Evolutionary conservation across 31 red algal species (phyloP), one percentile per base, ranked within the genome.

Genomic region (Bonnemaisonia californica): DNA sequence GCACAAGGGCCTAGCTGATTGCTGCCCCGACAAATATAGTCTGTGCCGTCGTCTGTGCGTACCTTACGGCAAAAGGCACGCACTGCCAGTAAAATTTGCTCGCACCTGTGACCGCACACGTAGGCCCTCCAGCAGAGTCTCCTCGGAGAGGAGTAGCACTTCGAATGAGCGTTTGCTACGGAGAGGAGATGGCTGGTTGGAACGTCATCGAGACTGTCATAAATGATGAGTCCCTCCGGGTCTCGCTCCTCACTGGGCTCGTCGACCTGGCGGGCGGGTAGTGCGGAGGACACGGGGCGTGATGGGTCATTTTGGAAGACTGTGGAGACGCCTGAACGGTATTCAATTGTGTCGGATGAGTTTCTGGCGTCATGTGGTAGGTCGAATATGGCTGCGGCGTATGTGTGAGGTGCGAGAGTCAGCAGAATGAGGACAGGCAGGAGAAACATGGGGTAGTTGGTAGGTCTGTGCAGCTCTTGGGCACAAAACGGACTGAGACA

Each of bases 51-150:
- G 24, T 78, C 59, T 1, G 27, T 57, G 37, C 48, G 16, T 2
- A 23, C 48, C 42, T 78, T 70, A 28, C 24, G 24, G 24, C 83
- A 87, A 42, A 41, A 69, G 45, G 56, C 41, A n/a, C 66, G 28
- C 62, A 87, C 74, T 27, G 83, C 83, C 19, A 87, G 73, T 42
- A 87, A 66, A 68, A 87, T 76, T 26, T 77, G 69, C 23, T 84
- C 81, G 41, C 81, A 84, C 13, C 69, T 33, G 16, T 70, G 35
- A 27, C 81, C 81, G 51, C 81, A 84, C 11, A 84, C 69, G 31
- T 84, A 84, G 56, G 81, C 65, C 16, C 37, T 47, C 57, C 40
- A 75, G 27, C 65, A 59, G 56, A 51, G 16, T 51, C 56, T 55
- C 21, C 37, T 55, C 37, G 31, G 36, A 2, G 38, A 28, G 41